Percentiles rank a stretch among this genome's conserved stretches.
Evolutionary conservation across 495 filamentous ascomycete species (phyloP).

Genomic region (Lasiosphaeris hirsuta): DNA sequence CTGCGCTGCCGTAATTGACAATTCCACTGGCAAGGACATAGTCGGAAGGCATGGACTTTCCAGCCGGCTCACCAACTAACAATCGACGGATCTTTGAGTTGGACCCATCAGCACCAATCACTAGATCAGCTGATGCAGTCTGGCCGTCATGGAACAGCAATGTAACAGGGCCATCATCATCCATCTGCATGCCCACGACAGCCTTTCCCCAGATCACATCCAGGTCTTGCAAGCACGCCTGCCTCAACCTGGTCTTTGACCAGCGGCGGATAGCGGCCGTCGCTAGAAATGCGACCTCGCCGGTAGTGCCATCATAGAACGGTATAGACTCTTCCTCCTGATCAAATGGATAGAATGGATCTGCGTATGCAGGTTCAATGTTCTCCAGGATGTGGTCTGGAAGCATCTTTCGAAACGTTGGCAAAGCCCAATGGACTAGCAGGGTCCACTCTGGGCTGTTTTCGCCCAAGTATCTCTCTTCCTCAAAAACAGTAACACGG

Average conservation of each 20-base stretch:
- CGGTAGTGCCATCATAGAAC: constrained; percentile 7
- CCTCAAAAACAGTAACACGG: not conserved
- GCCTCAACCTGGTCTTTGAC: constrained; percentile 2
- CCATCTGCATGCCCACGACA: not conserved
- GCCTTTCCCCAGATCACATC: constrained; percentile 4
- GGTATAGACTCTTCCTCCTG: constrained; percentile 5
- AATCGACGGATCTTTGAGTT: not conserved
- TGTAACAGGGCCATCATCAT: not conserved
- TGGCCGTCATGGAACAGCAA: constrained; percentile 1
- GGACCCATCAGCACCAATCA: constrained; percentile 8
- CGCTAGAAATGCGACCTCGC: not conserved
- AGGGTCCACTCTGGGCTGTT: not conserved
- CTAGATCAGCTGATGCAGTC: not conserved
- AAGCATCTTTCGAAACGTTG: not conserved
- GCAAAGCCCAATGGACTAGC: not conserved
- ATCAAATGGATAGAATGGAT: constrained; percentile 3
- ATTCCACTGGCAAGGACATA: not conserved
- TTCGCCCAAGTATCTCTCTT: not conserved
- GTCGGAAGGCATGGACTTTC: not conserved
- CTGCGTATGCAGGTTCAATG: not conserved
- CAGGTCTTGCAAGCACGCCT: not conserved
- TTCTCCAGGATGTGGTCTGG: not conserved
- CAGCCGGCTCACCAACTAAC: not conserved
- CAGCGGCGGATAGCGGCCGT: not conserved
- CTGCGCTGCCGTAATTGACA: constrained; percentile 4